These are phyloP conservation scores for Magnusiomyces fungicola DNA, from an alignment of 1,139 yeast genomes.

Conservation along the genomic window DNA sequence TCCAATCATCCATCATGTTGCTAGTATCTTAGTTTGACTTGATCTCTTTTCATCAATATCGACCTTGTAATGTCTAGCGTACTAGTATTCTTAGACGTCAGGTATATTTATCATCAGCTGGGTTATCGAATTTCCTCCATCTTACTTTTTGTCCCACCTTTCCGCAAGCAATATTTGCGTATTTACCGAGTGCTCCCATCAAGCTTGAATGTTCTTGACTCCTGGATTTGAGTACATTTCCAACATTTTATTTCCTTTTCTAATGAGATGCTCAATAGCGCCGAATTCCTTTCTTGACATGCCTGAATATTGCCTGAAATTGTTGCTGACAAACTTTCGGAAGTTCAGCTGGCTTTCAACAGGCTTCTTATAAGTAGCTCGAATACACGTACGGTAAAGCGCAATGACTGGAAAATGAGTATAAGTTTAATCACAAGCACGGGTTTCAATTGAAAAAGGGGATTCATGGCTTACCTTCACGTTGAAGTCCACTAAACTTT, in stretches of 20 bases:
- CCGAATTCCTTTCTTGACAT: constrained; percentile 74
- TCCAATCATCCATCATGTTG: too few species aligned
- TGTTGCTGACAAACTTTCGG: constrained; percentile 40
- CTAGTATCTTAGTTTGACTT: too few species aligned
- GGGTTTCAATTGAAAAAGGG: background rate
- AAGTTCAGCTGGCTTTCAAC: constrained; percentile 26
- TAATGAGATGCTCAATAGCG: constrained; percentile 75
- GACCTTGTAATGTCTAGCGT: too few species aligned
- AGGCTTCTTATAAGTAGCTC: constrained; percentile 33
- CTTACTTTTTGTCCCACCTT: too few species aligned
- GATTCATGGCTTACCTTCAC: constrained; percentile 11
- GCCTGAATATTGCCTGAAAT: constrained; percentile 53
- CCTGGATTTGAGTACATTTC: constrained; percentile 55
- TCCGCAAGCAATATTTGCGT: too few species aligned
- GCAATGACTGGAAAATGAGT: constrained; percentile 22
- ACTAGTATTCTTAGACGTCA: too few species aligned
- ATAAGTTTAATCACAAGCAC: background rate
- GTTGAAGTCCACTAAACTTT: constrained; percentile 14
- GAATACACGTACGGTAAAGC: constrained; percentile 34
- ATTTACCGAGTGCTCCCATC: too few species aligned
- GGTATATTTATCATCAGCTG: too few species aligned
- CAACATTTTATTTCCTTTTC: constrained; percentile 65
- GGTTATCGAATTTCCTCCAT: too few species aligned
- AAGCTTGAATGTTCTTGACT: constrained; percentile 29
- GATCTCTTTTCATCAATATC: too few species aligned